Evolutionary conservation across 208 protist species (phyloP), one percentile per base, ranked within the genome.

Genomic region (Trypanosoma theileri): DNA sequence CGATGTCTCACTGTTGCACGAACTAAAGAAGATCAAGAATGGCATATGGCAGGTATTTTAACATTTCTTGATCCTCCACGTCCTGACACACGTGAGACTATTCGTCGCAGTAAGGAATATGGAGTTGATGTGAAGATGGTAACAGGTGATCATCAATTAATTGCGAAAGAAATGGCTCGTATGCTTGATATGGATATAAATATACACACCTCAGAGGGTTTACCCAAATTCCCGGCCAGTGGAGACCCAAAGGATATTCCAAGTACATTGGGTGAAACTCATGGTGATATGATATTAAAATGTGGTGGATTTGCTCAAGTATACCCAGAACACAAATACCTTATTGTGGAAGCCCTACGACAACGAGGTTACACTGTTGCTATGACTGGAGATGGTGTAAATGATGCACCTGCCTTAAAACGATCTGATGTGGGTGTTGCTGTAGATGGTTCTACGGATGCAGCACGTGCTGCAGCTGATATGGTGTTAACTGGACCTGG

Each of bases 381-480:
- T 61, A 98, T 99, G 97, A 99, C 96, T 54, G 98, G 98, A 64
- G 98, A 99, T 84, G 98, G 97, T 61, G 94, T 98, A 4, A 98
- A 98, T 81, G 97, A 99, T 76, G 89, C 96, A 21, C 96, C 96
- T 46, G 95, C 97, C 17, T 71, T 99, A 56, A 98, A 98, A 80
- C 83, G 88, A 55, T 92, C 97, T n/a, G 85, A 99, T 84, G 92
- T 99, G 60, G 96, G 96, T 55, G 95, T 99, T 82, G 96, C 97
- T 55, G 96, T 99, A 44, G 84, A 95, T 53, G 94, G 90, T 57
- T 78, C 95, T 45, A 98, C 97, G 17, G 96, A 96, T 68, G 93
- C 92, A 3, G 94, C 96, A n/a, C 82, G 94, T 13, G 85, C 91
- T 31, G 95, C 93, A 7, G 84, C 97, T 12, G 97, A 99, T 75